phyloP scores from a whole-genome alignment of 2,329 filamentous ascomycete species.

The Fusarium keratoplasticum region DNA sequence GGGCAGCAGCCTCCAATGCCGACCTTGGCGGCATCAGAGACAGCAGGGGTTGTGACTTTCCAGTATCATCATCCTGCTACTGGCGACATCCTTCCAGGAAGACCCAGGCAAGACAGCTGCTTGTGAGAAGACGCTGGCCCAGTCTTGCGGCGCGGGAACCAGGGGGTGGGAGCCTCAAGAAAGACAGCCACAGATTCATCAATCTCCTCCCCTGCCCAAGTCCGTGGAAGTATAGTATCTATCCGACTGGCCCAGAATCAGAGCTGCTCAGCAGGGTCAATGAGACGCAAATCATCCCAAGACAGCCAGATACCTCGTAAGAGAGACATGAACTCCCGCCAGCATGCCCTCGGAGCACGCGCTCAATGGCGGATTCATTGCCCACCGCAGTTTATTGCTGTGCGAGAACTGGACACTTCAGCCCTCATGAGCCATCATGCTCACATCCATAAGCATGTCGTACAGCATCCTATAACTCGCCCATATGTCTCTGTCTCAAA shows the following conservation, averaged over 20 bases:
- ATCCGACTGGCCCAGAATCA: neutral
- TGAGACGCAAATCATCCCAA: constrained; percentile 9
- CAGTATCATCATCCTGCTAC: neutral
- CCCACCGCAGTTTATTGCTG: neutral
- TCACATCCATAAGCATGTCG: constrained; percentile 2
- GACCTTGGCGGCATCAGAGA: constrained; percentile 14
- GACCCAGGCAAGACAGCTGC: neutral
- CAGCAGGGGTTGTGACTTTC: neutral
- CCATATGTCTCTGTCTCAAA: neutral
- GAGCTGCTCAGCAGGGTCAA: neutral
- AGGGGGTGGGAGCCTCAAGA: constrained; percentile 5
- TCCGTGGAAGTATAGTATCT: neutral
- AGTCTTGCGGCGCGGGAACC: neutral
- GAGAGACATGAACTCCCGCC: constrained; percentile 1
- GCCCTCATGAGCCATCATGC: neutral
- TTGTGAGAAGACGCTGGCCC: neutral
- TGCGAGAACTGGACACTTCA: neutral
- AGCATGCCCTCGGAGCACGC: neutral
- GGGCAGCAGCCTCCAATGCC: constrained; percentile 11
- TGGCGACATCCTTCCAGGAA: neutral
- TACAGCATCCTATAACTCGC: constrained; percentile 6
- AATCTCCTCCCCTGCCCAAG: constrained; percentile 31
- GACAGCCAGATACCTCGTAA: constrained; percentile 2
- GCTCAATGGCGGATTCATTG: neutral
- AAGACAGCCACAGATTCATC: constrained; percentile 18